Base-by-base conservation (phyloP, 345 rosid genomes). In the Pistacia vera region DNA sequence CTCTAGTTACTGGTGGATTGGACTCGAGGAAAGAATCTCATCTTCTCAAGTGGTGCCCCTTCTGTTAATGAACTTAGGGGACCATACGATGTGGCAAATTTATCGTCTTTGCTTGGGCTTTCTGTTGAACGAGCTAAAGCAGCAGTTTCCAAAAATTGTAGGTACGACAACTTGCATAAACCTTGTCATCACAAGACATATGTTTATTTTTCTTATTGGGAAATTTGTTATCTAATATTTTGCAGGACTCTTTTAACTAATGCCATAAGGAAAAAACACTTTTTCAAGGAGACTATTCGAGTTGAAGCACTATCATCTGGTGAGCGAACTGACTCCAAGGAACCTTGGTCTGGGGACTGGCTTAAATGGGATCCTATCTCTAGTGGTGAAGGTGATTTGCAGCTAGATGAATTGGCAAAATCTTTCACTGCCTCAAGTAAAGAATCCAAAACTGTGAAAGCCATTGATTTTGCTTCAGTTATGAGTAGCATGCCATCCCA, bases 361-460 rank as follows among this genome's bases (percentile, higher is more conserved):
- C 84, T 85, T 79, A 91, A 85, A 64, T 93, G 97, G 97, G 99
- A 96, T 80, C 95, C 94, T 12, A 83, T 91, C 65, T 90, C 97
- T n/a, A 90, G 91, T 33, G 97, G 97, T 46, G 93, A 88, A 75
- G 98, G 98, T 70, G 98, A 96, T 85, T 81, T 92, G 84, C 84
- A 81, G 73, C 82, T 91, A 79, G 93, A 87, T 77, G 95, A 96
- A 77, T 71, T 89, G 54, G 85, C 86, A 44, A 85, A 90, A 79
- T 86, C 91, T 62, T 88, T 91, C 79, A 73, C 76, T 70, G 81
- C 86, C 36, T 69, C 88, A 70, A 76, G 74, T 72, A 78, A 78
- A 17, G 75, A 67, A 35, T 72, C 78, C 4, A 82, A 83, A 83
- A 62, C 78, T 70, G 81, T 83, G 25, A 88, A 86, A 83, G 90